These are phyloP conservation scores for Davidsoniella eucalypti DNA, from an alignment of 2,329 filamentous ascomycete genomes.

Conservation along the genomic window DNA sequence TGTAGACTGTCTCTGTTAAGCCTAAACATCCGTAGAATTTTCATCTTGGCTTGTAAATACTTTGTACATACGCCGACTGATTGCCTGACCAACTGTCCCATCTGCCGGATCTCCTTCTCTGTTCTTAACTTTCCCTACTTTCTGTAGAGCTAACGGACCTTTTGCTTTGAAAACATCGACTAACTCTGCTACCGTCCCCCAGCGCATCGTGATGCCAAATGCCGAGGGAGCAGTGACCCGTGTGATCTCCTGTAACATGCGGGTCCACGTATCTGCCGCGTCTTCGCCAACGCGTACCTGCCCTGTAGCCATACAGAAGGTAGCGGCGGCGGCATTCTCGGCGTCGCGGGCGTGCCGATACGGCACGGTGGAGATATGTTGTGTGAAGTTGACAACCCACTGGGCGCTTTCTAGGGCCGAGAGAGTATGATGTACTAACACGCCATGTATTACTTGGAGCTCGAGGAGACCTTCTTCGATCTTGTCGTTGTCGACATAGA, in stretches of 20 bases:
- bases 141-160: constrained; percentile 46
- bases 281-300: constrained; percentile 57
- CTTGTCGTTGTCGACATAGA: constrained; percentile 42
- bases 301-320: constrained; percentile 65
- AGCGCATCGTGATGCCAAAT: constrained; percentile 48
- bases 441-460: constrained; percentile 50
- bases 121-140: constrained; percentile 40
- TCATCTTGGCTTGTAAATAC: constrained; percentile 43
- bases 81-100: constrained; percentile 36
- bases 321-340: constrained; percentile 32
- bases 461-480: constrained; percentile 56
- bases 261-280: constrained; percentile 48
- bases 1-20: too few relatives aligned
- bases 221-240: constrained; percentile 58
- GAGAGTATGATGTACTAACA: constrained; percentile 53
- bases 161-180: constrained; percentile 39
- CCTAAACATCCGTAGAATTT: constrained; percentile 35
- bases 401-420: constrained; percentile 47
- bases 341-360: constrained; percentile 43
- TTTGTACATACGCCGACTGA: constrained; percentile 42
- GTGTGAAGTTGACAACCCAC: constrained; percentile 59
- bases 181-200: constrained; percentile 39
- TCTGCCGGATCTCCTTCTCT: constrained; percentile 40
- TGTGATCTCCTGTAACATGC: constrained; percentile 60
- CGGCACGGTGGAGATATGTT: constrained; percentile 61